Conservation (phyloP, 352 stramenopile genomes). For the Globisporangium spiculum region DNA sequence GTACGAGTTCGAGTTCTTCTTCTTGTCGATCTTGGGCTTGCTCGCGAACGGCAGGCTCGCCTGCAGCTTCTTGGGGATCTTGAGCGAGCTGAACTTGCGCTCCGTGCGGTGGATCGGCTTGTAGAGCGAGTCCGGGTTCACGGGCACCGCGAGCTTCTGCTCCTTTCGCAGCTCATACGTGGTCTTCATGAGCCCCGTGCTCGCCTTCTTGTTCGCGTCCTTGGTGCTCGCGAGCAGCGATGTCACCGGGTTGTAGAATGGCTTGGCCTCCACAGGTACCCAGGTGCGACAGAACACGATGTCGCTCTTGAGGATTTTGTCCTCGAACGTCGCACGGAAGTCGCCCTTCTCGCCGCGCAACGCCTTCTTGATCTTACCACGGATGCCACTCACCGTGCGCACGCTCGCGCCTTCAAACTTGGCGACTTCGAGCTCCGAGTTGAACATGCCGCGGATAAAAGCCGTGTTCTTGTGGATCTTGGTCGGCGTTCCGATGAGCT, state of each 20-base stretch:
- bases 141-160: constrained; percentile 92
- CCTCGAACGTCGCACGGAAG: constrained; percentile 99
- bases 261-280: constrained; percentile 97
- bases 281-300: constrained; percentile 99
- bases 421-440: constrained; percentile 93
- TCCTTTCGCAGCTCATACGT: constrained; percentile 95
- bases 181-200: constrained; percentile 90
- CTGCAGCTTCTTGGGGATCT: constrained; percentile 97
- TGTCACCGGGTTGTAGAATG: constrained; percentile 98
- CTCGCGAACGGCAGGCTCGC: constrained; percentile 94
- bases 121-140: constrained; percentile 98
- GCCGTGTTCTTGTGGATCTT: constrained; percentile 99
- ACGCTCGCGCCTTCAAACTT: constrained; percentile 97
- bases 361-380: constrained; percentile 97
- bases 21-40: constrained; percentile 95
- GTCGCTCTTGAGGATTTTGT: constrained; percentile 99
- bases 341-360: constrained; percentile 91
- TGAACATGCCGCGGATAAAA: constrained; percentile 98
- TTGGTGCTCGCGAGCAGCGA: constrained; percentile 63
- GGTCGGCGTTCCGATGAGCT: constrained; percentile 96
- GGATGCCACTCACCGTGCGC: constrained; percentile 98
- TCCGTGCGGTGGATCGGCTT: constrained; percentile 96
- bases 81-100: constrained; percentile 92
- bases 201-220: constrained; percentile 44
- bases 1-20: constrained; percentile 86